Conservation (phyloP, 2,329 filamentous ascomycete genomes). For the Aureobasidium namibiae region DNA sequence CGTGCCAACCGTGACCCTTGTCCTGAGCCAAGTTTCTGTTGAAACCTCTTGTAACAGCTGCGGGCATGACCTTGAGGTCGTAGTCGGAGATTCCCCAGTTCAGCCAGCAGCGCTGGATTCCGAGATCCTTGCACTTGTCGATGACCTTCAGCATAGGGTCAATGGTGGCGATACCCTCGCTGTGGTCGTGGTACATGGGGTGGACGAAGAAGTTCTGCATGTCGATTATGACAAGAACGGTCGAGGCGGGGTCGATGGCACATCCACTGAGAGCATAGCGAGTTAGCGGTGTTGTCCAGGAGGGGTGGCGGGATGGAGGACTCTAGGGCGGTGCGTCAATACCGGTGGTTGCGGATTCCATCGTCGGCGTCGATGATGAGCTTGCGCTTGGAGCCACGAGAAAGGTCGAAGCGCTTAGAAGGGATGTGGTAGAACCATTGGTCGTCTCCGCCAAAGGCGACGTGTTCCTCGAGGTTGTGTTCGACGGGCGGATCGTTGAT, state of each 20-base stretch:
- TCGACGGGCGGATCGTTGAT: conserved; percentile 18
- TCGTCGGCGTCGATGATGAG: conserved; percentile 34
- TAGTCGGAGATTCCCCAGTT: conserved; percentile 35
- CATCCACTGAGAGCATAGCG: conserved; percentile 23
- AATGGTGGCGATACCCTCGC: conserved; percentile 26
- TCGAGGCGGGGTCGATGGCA: conserved; percentile 30
- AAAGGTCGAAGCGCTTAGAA: conserved; percentile 35
- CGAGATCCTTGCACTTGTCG: conserved; percentile 31
- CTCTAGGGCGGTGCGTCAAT: background rate
- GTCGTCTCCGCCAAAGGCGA: conserved; percentile 33
- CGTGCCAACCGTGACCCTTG: conserved; percentile 33
- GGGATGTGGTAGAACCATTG: conserved; percentile 35
- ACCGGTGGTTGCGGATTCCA: conserved; percentile 29
- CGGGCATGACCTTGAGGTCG: conserved; percentile 33
- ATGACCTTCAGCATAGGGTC: conserved; percentile 31
- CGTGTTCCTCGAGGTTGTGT: conserved; percentile 30
- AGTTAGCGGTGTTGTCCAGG: background rate
- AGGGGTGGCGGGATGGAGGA: conserved; percentile 3
- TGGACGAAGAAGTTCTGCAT: conserved; percentile 25
- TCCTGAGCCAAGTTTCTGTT: conserved; percentile 24
- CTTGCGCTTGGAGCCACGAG: conserved; percentile 28
- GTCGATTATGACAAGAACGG: conserved; percentile 28
- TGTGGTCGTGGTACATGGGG: conserved; percentile 24
- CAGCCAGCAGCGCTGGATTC: conserved; percentile 34
- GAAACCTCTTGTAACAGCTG: conserved; percentile 34